Base-by-base conservation (phyloP, 352 stramenopile species). In the Globisporangium iwayamae region DNA sequence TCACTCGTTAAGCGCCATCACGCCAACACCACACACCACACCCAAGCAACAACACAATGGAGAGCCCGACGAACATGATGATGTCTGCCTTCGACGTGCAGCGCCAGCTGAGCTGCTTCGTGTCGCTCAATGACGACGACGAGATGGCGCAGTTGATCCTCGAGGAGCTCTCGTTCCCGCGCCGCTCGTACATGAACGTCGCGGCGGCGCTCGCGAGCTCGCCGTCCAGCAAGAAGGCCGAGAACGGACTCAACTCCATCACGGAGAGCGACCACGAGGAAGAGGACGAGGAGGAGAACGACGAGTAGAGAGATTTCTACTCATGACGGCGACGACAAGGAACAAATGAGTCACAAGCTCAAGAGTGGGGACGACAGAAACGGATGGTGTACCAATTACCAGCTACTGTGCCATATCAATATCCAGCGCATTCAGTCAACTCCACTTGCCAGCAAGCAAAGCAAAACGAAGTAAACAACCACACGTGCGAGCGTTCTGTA, bases 81-180 rank as follows among this genome's bases (percentile, higher is more conserved):
- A 48, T 39, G 34, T 39, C 34, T 2, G 3, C 18, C 32, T 34
- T 71, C 32, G 76, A 81, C 60, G 72, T 81, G 53, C 75, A 89
- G 57, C 80, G 81, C 66, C 81, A 90, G 73, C 72, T 92, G 36
- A 81, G 79, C 72, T 88, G 74, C 69, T 92, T 92, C 69, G 78
- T 92, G 63, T 81, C 78, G 34, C 70, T 90, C 39, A 72, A 63
- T 32, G 78, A 81, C 46, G 76, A 90, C 68, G 83, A 92, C 70
- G 83, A 92, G 67, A 76, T 90, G 74, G 73, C 80, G 61, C 83
- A 90, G 69, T 60, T 88, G 41, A 89, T 91, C 60, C 83, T 90
- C 56, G 80, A 91, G 79, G 80, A 91, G 62, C 73, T 91, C 25
- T 82, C 76, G 50, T 76, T 85, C 63, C 74, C 75, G 38, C 79